Percentiles rank a stretch among this genome's conserved stretches.
These are phyloP conservation scores for Trypanosoma melophagium DNA, from an alignment of 208 protist species.

Conservation along the genomic window DNA sequence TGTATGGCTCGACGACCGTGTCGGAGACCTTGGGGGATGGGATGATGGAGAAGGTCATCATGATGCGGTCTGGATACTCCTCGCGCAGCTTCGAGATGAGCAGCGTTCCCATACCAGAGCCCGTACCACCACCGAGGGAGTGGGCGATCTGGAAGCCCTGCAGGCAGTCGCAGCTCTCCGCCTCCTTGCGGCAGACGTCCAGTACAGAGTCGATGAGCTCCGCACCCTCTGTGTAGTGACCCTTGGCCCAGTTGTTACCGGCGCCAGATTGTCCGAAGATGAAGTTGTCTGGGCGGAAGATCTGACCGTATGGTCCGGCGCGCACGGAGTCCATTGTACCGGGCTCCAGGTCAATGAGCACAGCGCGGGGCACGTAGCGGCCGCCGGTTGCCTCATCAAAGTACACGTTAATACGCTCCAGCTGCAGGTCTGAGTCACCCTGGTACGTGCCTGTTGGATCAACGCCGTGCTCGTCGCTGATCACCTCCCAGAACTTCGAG, in stretches of 20 bases:
- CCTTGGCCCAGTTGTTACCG: conserved; percentile 99
- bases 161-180: conserved; percentile 97
- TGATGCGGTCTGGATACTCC: conserved; percentile 99
- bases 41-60: conserved; percentile 98
- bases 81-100: conserved; percentile 98
- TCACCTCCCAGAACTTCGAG: conserved; percentile 86
- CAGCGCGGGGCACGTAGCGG: conserved; percentile 78
- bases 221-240: conserved; percentile 99
- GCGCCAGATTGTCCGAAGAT: conserved; percentile 97
- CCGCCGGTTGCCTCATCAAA: conserved; percentile 95
- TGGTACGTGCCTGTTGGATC: conserved; percentile 95
- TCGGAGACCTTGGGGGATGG: conserved; percentile 98
- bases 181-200: conserved; percentile 98
- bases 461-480: conserved; percentile 78
- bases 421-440: conserved; percentile 93
- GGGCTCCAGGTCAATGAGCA: conserved; percentile 87
- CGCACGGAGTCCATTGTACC: conserved; percentile 98
- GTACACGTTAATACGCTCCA: conserved; percentile 99
- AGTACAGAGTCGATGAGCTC: conserved; percentile 97
- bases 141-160: conserved; percentile 99
- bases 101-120: conserved; percentile 96
- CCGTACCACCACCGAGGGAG: conserved; percentile 98
- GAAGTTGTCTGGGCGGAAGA: conserved; percentile 97
- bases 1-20: conserved; percentile 98
- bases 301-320: conserved; percentile 91